Base-by-base conservation (phyloP, 2,329 filamentous ascomycete genomes). In the Aureobasidium sp. region DNA sequence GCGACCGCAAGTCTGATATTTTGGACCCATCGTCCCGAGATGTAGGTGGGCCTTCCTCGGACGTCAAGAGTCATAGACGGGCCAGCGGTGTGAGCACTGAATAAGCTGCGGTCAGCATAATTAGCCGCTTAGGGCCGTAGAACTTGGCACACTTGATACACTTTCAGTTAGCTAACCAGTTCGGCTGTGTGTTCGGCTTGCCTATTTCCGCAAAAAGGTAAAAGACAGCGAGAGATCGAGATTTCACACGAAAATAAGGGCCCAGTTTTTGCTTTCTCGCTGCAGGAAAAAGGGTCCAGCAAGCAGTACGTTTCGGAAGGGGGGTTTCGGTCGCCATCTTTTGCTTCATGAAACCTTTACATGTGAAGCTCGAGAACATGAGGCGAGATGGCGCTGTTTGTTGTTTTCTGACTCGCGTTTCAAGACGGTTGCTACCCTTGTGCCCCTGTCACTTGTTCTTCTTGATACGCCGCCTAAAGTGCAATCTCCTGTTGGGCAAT, bases 381-480 rank as follows among this genome's bases (percentile, higher is more conserved):
- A 32, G n/a, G 37, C 17, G 12, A 8, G 17, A 34, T 12, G 25
- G 24, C 21, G 27, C 24, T 38, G 25, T 30, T 48, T 48, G 35
- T 50, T 50, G 45, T 51, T 51, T 51, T 51, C 48, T 51, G 48
- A 51, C 48, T 51, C 48, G 48, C 16, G 48, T 51, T 51, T 51
- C 48, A 51, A 27, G 25, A 16, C 34, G 35, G 37, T 40, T 51
- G 48, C 37, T 24, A 51, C 37, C 25, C 38, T 41, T 25, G 45
- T 8, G 37, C 48, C 37, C 37, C 37, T 51, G 48, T 51, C 32
- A 34, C 48, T 30, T 21, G 16, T 34, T 8, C 27, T 21, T n/a
- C n/a, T 22, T 29, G 30, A 38, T 50, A 24, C 39, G 39, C 27
- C 41, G 47, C 35, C 47, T 39, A 39, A 51, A 19, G 48, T 40